Evolutionary conservation across 2,329 filamentous ascomycete genomes (phyloP), one percentile per base, ranked within the genome.

Genomic region (Metarhizium sp.): DNA sequence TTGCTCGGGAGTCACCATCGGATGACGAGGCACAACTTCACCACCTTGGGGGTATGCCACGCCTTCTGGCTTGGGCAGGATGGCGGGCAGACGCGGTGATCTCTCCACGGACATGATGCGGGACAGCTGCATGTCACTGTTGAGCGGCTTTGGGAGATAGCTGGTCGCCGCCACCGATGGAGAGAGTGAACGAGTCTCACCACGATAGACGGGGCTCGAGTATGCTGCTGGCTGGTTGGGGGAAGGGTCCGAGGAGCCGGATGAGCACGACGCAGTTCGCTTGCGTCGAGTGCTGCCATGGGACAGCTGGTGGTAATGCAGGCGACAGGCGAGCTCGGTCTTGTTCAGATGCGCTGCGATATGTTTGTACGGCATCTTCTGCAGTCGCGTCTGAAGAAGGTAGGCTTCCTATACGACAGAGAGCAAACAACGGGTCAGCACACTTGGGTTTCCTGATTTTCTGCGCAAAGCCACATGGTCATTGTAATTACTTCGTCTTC

Each of bases 311-410:
- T 95, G 89, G 68, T 90, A 92, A 72, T 94, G 90, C 59, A 95
- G 80, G 59, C 90, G 88, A 73, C 89, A 95, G 50, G 89, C 89
- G 57, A 94, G 78, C 74, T 94, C 89, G 0, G 89, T 94, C 77
- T 94, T 95, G 73, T 91, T 90, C 62, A 94, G 75, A 64, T 92
- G 86, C 57, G 86, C 82, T 57, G 89, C 89, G 67, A 94, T 94
- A 69, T 92, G 88, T 78, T 92, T 94, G 73, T 94, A 94, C 0
- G 89, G 89, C 84, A 92, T 90, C 74, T 92, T 92, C 66, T 92
- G 87, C 65, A 89, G 81, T 57, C 89, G 87, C 58, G 87, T 92
- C 71, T 91, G 87, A 58, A 94, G 80, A 54, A 94, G 84, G 69
- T 92, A 94, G 56, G 85, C 80, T 73, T 94, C 90, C 88, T 92